Evolutionary conservation across 1,284 basidiomycete genomes (phyloP).

Genomic region (Moesziomyces sp.): DNA sequence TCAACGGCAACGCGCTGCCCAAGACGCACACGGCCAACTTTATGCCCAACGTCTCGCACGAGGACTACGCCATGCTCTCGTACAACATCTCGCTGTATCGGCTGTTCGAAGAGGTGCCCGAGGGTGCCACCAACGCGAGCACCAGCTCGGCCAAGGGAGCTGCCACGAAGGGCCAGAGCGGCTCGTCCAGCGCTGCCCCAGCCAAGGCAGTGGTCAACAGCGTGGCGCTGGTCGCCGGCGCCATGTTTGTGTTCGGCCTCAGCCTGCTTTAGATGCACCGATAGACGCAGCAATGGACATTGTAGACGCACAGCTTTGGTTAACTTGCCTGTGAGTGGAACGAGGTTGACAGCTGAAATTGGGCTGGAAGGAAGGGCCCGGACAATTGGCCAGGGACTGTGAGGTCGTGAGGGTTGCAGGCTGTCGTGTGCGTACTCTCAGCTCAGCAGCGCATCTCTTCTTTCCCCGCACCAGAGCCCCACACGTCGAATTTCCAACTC

Average conservation of each 20-base stretch:
- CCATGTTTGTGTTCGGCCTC: slow-evolving; percentile 11
- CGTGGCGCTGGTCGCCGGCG: slow-evolving; percentile 4
- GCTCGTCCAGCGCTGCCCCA: slow-evolving; percentile 1
- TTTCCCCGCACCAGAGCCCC: slow-evolving; percentile 10
- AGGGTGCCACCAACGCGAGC: slow-evolving; percentile 8
- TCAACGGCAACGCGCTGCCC: slow-evolving; percentile 30
- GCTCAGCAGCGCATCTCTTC: background rate
- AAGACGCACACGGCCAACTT: slow-evolving; percentile 55
- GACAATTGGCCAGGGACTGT: no score
- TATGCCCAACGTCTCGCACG: slow-evolving; percentile 58
- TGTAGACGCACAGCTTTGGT: background rate
- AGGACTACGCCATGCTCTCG: slow-evolving; percentile 62
- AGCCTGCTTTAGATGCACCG: slow-evolving; percentile 17
- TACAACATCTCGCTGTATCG: slow-evolving; percentile 47
- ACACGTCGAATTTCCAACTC: background rate
- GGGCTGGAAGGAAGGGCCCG: no score
- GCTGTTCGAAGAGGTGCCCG: slow-evolving; percentile 48
- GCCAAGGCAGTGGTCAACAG: background rate
- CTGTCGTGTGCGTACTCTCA: background rate
- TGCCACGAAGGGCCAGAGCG: slow-evolving; percentile 1
- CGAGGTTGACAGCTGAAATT: no score
- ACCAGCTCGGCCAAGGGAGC: background rate
- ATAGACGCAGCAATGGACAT: background rate
- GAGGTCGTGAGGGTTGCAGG: no score
- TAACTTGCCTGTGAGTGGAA: no score